Base-by-base conservation (phyloP, 352 stramenopile genomes). In the Blastocystis sp. region DNA sequence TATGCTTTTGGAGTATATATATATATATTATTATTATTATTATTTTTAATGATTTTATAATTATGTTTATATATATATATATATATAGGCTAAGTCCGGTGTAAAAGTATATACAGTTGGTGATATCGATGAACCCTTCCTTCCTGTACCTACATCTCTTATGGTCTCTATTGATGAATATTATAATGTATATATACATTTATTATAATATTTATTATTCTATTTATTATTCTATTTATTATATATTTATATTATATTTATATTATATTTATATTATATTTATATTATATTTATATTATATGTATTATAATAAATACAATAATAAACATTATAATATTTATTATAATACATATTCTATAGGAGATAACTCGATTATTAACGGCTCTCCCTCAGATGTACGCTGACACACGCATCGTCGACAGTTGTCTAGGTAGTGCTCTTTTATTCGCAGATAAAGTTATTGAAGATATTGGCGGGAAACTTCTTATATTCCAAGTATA, bases 141-240 rank as follows among this genome's bases (percentile, higher is more conserved):
- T 89, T 49, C 79, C 76, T 19, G 21, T 62, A 4, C 73, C 73
- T 9, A 89, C 96, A 65, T 85, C 96, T 71, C 72, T 99, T 39
- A 75, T 99, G 35, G 88, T 97, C 7, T 96, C 96, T 72, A 69
- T 97, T 45, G 81, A 70, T 24, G 82, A 99, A 65, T 90, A 77
- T 33, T 76, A 88, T 31, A 73, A 84, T 7, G 73, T 94, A 7
- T 74, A 97, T 13, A 87, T 96, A 34, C 71, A 75, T 35, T 82
- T 98, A 59, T 76, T 98, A 31, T 86, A 96, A 57, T n/a, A n/a
- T n/a, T n/a, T n/a, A n/a, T n/a, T n/a, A n/a, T n/a, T n/a, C n/a
- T n/a, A n/a, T n/a, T n/a, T n/a, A n/a, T n/a, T n/a, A n/a, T n/a
- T n/a, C n/a, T n/a, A n/a, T n/a, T n/a, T n/a, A n/a, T n/a, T n/a